Percentiles rank a stretch among this genome's conserved stretches.
These are phyloP conservation scores for Puccinia coronata DNA, from an alignment of 1,284 basidiomycete genomes.

Conservation along the genomic window DNA sequence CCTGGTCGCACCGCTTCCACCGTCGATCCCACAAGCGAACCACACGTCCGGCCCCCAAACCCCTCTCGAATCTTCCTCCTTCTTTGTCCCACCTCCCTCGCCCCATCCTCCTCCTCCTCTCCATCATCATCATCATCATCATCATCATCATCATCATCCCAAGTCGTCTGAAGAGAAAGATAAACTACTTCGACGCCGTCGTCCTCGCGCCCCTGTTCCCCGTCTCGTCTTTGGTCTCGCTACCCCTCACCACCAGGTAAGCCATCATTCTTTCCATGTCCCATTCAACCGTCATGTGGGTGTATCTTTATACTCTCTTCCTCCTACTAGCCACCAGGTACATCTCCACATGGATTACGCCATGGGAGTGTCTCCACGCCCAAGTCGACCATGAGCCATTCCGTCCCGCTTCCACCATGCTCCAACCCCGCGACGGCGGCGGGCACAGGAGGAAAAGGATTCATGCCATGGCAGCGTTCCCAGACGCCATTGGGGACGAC, in stretches of 20 bases:
- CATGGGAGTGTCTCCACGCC: conserved; percentile 64
- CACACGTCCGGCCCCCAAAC: background rate
- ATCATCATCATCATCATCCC: background rate
- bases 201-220: background rate
- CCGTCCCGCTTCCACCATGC: conserved; percentile 53
- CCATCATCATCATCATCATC: no score
- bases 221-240: conserved; percentile 12
- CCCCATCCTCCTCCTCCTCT: background rate
- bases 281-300: background rate
- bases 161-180: conserved; percentile 17
- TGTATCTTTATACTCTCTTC: background rate
- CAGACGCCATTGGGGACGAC: background rate
- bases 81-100: no score
- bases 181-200: background rate
- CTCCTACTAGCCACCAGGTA: background rate
- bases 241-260: background rate
- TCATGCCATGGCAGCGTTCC: no score
- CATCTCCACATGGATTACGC: conserved; percentile 52
- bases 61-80: background rate
- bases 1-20: background rate
- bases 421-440: conserved; percentile 59
- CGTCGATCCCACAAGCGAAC: background rate
- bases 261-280: background rate
- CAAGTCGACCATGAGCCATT: conserved; percentile 57
- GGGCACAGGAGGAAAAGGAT: no score